phyloP scores from a whole-genome alignment of 305 asterid species.

The Fraxinus angustifolia region DNA sequence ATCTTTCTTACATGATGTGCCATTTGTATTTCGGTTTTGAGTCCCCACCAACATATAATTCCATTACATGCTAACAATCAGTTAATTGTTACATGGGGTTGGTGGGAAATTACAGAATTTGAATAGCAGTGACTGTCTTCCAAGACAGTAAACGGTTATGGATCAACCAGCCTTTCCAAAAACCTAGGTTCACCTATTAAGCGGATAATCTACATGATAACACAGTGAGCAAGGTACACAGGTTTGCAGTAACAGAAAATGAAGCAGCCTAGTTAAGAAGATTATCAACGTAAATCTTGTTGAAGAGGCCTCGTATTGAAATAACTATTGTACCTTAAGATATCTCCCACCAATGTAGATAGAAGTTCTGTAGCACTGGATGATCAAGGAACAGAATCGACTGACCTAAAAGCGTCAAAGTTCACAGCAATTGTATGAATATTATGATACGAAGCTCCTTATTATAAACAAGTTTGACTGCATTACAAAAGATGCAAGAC shows the following conservation, averaged over 20 bases:
- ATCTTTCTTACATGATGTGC: background rate
- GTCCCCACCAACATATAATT: background rate
- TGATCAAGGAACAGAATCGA: constrained; percentile 46
- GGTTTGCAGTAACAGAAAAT: background rate
- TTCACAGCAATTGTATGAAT: background rate
- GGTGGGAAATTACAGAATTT: background rate
- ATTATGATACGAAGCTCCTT: constrained; percentile 4
- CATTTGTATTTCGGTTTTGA: background rate
- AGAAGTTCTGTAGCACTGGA: constrained; percentile 59
- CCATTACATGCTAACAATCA: background rate
- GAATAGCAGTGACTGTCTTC: background rate
- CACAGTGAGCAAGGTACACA: background rate
- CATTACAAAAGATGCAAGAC: constrained; percentile 19
- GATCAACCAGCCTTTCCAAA: background rate
- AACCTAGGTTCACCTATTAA: background rate
- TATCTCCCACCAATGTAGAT: constrained; percentile 86
- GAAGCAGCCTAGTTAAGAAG: background rate
- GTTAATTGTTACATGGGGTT: background rate
- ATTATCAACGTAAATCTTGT: background rate
- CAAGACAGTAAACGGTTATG: background rate
- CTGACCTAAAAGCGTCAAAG: constrained; percentile 48
- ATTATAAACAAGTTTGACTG: background rate
- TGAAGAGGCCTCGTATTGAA: constrained; percentile 3
- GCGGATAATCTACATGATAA: background rate
- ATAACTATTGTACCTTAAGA: constrained; percentile 59